Conservation (phyloP, 768 basidiomycete species). For the Mycena polygramma region DNA sequence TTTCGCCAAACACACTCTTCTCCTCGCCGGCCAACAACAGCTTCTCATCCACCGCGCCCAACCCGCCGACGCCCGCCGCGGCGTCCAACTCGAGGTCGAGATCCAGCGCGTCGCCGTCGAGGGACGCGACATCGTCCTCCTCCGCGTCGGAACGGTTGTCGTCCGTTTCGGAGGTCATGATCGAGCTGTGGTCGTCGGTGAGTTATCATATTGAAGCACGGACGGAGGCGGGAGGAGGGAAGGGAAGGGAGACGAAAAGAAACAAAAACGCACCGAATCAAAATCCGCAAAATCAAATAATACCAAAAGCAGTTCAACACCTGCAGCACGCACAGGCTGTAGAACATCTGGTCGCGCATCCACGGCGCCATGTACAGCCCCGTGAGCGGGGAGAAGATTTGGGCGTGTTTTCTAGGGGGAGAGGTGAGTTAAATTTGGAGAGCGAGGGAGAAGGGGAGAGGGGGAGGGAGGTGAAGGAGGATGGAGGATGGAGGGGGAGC, state of each 20-base stretch:
- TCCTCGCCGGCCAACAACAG: too few relatives aligned
- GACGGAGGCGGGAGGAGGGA: too few relatives aligned
- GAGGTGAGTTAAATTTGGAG: neutral
- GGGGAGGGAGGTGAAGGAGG: too few relatives aligned
- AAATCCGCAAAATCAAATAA: conserved; percentile 72
- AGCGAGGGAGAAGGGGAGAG: neutral
- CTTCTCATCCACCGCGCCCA: too few relatives aligned
- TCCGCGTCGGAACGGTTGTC: conserved; percentile 79
- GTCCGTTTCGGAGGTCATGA: conserved; percentile 52
- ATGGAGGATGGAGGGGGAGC: too few relatives aligned
- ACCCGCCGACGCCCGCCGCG: too few relatives aligned
- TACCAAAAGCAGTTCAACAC: conserved; percentile 85
- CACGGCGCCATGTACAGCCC: conserved; percentile 72
- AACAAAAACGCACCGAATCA: conserved; percentile 33
- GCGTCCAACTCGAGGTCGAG: too few relatives aligned
- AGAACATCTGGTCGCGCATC: conserved; percentile 78
- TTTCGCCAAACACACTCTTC: too few relatives aligned
- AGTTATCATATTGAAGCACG: neutral
- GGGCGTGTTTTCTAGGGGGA: conserved; percentile 10
- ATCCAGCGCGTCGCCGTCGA: too few relatives aligned
- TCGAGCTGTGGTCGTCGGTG: conserved; percentile 50
- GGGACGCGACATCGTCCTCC: conserved; percentile 47
- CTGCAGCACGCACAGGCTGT: conserved; percentile 70
- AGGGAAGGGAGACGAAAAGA: neutral
- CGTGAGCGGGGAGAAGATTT: conserved; percentile 58